Evolutionary conservation across 2,329 filamentous ascomycete species (phyloP).

Genomic region (Stagonosporopsis vannaccii): DNA sequence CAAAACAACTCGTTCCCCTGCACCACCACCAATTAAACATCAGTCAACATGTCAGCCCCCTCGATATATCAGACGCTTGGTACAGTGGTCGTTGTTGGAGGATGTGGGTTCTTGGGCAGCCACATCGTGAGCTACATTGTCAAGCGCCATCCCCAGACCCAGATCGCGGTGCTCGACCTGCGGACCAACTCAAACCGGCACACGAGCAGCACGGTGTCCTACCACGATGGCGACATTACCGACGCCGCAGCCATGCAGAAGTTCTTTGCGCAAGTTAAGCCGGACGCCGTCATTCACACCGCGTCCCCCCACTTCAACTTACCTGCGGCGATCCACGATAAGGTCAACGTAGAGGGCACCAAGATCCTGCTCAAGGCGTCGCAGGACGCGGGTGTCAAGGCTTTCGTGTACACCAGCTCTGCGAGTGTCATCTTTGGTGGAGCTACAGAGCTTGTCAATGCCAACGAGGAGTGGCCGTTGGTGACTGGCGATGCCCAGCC

Average conservation of each 20-base stretch:
- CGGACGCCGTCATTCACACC: conserved; percentile 59
- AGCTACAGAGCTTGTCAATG: conserved; percentile 56
- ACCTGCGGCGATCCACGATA: conserved; percentile 53
- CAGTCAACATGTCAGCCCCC: conserved; percentile 26
- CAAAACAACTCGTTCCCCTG: conserved; percentile 20
- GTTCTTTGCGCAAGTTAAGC: conserved; percentile 54
- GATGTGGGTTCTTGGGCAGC: conserved; percentile 60
- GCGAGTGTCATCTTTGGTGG: conserved; percentile 59
- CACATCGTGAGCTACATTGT: conserved; percentile 59
- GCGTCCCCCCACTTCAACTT: conserved; percentile 55
- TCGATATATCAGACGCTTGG: conserved; percentile 47
- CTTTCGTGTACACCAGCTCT: conserved; percentile 62
- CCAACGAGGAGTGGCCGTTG: conserved; percentile 57
- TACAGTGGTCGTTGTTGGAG: conserved; percentile 58
- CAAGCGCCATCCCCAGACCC: conserved; percentile 50
- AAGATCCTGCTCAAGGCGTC: conserved; percentile 57
- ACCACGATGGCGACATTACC: conserved; percentile 61
- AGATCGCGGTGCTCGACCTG: conserved; percentile 58
- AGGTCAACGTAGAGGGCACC: conserved; percentile 61
- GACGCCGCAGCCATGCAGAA: conserved; percentile 51
- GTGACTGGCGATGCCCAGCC: conserved; percentile 56
- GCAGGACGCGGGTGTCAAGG: conserved; percentile 58
- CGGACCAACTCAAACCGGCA: conserved; percentile 51
- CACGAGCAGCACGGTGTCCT: conserved; percentile 53
- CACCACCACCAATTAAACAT: conserved; percentile 21